phyloP scores from a whole-genome alignment of 2,329 filamentous ascomycete species.

The Trichophyton simii region DNA sequence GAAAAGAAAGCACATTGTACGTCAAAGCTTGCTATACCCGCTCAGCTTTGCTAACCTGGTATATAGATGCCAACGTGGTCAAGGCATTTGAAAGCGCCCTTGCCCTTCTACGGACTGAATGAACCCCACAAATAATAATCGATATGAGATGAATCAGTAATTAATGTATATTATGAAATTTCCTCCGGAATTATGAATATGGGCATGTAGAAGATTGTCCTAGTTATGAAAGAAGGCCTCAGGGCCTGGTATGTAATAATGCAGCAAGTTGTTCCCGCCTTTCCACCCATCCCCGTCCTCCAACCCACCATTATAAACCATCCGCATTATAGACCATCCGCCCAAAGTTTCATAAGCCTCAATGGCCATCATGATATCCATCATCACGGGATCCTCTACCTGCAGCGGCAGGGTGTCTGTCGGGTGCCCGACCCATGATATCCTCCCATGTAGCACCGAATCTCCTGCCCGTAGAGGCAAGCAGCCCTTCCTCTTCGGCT shows the following conservation, averaged over 20 bases:
- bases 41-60: constrained; percentile 5
- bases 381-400: constrained; percentile 6
- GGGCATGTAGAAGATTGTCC: background rate
- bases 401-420: constrained; percentile 5
- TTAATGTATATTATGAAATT: background rate
- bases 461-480: constrained; percentile 68
- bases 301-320: background rate
- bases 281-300: background rate
- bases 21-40: constrained; percentile 22
- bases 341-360: background rate
- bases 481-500: constrained; percentile 83
- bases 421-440: constrained; percentile 50
- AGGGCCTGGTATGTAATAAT: background rate
- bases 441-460: constrained; percentile 85
- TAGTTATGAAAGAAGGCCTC: background rate
- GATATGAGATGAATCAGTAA: background rate
- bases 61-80: constrained; percentile 32
- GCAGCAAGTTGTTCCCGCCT: background rate
- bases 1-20: constrained; percentile 71
- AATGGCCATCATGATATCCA: background rate
- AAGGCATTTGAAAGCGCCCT: constrained; percentile 38
- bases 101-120: constrained; percentile 23
- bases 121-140: background rate
- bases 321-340: background rate
- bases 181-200: background rate